These are phyloP conservation scores for Colletotrichum sp. DNA, from an alignment of 2,329 filamentous ascomycete species.

Conservation along the genomic window DNA sequence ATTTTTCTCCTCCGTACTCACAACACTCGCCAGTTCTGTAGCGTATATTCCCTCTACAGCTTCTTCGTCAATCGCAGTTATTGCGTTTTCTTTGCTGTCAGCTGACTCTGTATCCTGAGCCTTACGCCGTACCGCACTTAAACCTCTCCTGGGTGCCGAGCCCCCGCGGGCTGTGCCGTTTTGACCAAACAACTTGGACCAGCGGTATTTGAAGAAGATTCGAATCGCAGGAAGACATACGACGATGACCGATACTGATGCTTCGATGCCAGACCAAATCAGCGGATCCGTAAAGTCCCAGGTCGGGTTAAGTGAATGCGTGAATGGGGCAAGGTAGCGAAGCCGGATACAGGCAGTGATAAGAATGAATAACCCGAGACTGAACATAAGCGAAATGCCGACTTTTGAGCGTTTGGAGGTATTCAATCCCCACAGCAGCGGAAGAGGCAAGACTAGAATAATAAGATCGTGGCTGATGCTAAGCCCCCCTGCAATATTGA, in stretches of 20 bases:
- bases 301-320: constrained; percentile 38
- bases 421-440: constrained; percentile 33
- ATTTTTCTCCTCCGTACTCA: neutral
- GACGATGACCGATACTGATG: constrained; percentile 44
- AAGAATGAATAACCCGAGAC: constrained; percentile 39
- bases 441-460: constrained; percentile 38
- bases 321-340: constrained; percentile 36
- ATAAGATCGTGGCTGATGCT: constrained; percentile 39
- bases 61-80: neutral
- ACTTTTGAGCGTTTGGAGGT: constrained; percentile 27
- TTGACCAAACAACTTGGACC: constrained; percentile 1
- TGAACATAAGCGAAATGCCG: constrained; percentile 39
- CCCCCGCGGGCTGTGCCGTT: neutral
- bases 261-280: constrained; percentile 48
- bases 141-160: neutral
- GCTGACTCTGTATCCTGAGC: neutral
- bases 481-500: constrained; percentile 31
- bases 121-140: neutral
- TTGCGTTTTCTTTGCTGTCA: neutral
- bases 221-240: constrained; percentile 45
- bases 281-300: constrained; percentile 46
- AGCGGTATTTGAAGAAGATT: constrained; percentile 27
- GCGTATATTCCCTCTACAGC: accelerated
- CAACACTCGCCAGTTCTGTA: neutral
- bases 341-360: constrained; percentile 40